Base-by-base conservation (phyloP, 1,284 basidiomycete genomes). In the Baeospora myosura region DNA sequence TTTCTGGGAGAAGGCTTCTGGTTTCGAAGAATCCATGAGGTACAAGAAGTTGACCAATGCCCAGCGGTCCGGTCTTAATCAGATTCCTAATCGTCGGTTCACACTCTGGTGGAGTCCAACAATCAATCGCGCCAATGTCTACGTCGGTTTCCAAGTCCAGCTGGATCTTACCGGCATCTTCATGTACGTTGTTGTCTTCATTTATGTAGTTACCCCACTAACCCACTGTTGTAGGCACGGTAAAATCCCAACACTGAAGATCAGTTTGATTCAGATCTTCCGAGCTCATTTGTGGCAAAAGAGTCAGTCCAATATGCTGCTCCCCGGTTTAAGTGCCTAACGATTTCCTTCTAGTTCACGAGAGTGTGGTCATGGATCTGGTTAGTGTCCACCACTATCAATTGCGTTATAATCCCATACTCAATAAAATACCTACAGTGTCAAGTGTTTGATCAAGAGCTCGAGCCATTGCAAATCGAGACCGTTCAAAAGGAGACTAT, bases 201-300 rank as follows among this genome's bases (percentile, higher is more conserved):
- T 5, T 8, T 38, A 11, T n/a, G 11, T 28, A 11, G 31, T 18
- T 26, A 32, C 4, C 30, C 43, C 24, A 48, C 46, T 41, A 24
- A 38, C 24, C 21, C 53, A 51, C 63, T 66, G 64, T n/a, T n/a
- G 64, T 56, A 90, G 88, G 88, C 92, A 96, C 64, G 94, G 93
- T 56, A 98, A 98, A 72, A 94, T 98, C 53, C 95, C 96, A 4
- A 98, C 95, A 3, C 69, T 95, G 52, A 95, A 96, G 72, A 96
- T 97, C 65, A 94, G 88, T 65, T 81, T 95, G 67, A 99, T 99
- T 56, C 95, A 98, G 61, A 96, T 98, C 56, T 98, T 99, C 90
- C 89, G 95, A 69, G 96, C 96, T 41, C 96, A 98, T 64, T 80
- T 99, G 72, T 99, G 96, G 96, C 95, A 98, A 69, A 96, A 95